These are phyloP conservation scores for Fusarium sp. DNA, from an alignment of 2,329 filamentous ascomycete genomes.

Conservation along the genomic window DNA sequence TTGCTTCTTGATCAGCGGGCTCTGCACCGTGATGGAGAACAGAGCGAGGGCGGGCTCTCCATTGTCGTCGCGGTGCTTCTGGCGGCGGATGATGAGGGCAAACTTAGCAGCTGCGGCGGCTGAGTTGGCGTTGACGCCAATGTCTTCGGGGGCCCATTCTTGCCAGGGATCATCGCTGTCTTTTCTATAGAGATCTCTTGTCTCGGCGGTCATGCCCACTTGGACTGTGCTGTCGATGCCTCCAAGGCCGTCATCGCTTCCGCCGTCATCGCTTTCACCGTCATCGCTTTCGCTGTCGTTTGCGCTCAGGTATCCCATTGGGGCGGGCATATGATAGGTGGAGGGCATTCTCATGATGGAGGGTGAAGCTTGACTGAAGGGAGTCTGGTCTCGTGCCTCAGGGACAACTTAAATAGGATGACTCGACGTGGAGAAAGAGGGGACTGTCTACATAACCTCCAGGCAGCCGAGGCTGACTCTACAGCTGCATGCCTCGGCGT, in stretches of 20 bases:
- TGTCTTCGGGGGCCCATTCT: neutral
- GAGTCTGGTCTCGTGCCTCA: neutral
- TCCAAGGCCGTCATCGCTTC: neutral
- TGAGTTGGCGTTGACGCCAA: neutral
- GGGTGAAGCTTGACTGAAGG: neutral
- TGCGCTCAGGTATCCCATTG: neutral
- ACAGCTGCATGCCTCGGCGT: neutral
- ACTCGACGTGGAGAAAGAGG: neutral
- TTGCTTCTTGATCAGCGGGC: conserved; percentile 5
- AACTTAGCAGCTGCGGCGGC: neutral
- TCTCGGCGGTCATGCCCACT: conserved; percentile 3
- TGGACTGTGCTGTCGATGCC: neutral
- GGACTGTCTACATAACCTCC: neutral
- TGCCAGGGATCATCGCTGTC: conserved; percentile 3
- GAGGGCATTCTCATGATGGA: neutral
- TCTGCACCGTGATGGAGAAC: conserved; percentile 11
- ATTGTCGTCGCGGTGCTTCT: neutral
- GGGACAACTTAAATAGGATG: neutral
- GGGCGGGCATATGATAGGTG: neutral
- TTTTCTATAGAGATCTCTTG: conserved; percentile 1
- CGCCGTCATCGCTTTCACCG: too few relatives aligned
- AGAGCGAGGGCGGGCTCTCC: neutral
- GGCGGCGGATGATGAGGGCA: conserved; percentile 9
- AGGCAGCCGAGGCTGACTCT: neutral
- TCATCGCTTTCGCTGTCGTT: neutral